phyloP scores from a whole-genome alignment of 129 eudicot genomes.

The Heracleum sosnowskyi region DNA sequence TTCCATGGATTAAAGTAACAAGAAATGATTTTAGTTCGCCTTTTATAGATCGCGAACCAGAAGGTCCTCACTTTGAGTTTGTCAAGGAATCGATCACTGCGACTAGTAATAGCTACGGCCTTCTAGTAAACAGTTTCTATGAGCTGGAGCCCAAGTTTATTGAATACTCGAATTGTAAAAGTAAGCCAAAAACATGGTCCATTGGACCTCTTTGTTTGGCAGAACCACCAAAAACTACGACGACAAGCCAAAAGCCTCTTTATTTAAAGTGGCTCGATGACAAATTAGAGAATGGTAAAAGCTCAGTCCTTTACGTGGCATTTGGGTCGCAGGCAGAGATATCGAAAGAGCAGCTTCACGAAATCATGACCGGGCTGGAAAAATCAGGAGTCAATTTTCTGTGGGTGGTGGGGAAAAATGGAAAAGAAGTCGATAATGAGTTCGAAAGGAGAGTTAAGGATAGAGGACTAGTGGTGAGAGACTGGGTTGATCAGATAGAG shows the following conservation, averaged over 20 bases:
- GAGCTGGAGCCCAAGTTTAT: conserved; percentile 31
- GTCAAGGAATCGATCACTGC: conserved; percentile 11
- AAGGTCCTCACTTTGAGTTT: conserved; percentile 29
- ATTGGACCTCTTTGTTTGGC: conserved; percentile 47
- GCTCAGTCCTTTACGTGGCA: conserved; percentile 31
- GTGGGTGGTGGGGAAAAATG: conserved; percentile 34
- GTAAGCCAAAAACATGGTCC: conserved; percentile 20
- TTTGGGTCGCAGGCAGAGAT: conserved; percentile 47
- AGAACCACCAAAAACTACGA: conserved; percentile 1
- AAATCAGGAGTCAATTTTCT: conserved; percentile 32
- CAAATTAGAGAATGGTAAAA: conserved; percentile 15
- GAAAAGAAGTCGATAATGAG: conserved; percentile 9
- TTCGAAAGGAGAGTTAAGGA: conserved; percentile 31
- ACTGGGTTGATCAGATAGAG: conserved; percentile 47
- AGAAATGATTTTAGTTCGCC: conserved; percentile 39
- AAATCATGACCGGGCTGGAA: conserved; percentile 25
- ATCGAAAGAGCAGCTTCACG: conserved; percentile 23
- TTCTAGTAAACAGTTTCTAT: conserved; percentile 32
- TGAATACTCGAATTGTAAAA: conserved; percentile 14
- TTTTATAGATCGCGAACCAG: conserved; percentile 16
- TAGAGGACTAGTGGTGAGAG: conserved; percentile 38
- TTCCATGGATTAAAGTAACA: conserved; percentile 51
- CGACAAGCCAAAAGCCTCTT: neutral
- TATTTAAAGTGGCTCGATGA: conserved; percentile 43
- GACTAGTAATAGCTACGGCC: conserved; percentile 24